Conservation (phyloP, 306 rosid species). For the Astragalus membranaceus region DNA sequence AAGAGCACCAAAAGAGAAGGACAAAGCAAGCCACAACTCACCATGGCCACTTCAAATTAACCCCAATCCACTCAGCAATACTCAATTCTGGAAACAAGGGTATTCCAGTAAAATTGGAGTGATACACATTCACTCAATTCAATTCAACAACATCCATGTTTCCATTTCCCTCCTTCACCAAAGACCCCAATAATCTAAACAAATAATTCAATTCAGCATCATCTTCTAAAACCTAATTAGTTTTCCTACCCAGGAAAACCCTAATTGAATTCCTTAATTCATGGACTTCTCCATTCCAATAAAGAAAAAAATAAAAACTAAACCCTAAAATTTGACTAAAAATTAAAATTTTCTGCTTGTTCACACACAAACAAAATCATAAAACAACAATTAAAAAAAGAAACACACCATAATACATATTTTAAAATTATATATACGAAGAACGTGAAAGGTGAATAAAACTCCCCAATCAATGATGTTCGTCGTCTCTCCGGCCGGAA, state of each 20-base stretch:
- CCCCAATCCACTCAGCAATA: background rate
- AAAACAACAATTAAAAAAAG: constrained; percentile 15
- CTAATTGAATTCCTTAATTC: constrained; percentile 46
- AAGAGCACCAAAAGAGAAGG: constrained; percentile 30
- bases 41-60: constrained; percentile 16
- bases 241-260: constrained; percentile 32
- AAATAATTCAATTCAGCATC: constrained; percentile 17
- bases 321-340: constrained; percentile 43
- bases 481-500: constrained; percentile 89
- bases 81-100: constrained; percentile 8
- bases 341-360: constrained; percentile 23
- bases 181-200: constrained; percentile 47
- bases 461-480: constrained; percentile 43
- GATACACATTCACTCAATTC: constrained; percentile 11
- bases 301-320: constrained; percentile 34
- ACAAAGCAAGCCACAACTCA: constrained; percentile 21
- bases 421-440: constrained; percentile 27
- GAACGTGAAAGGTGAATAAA: constrained; percentile 16
- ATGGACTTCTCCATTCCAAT: constrained; percentile 39
- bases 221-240: constrained; percentile 38
- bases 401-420: constrained; percentile 14
- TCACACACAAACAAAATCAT: constrained; percentile 46
- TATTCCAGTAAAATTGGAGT: constrained; percentile 18
- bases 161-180: constrained; percentile 24
- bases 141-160: background rate